phyloP scores from a whole-genome alignment of 2,329 filamentous ascomycete species.

The Aureobasidium uvarum region DNA sequence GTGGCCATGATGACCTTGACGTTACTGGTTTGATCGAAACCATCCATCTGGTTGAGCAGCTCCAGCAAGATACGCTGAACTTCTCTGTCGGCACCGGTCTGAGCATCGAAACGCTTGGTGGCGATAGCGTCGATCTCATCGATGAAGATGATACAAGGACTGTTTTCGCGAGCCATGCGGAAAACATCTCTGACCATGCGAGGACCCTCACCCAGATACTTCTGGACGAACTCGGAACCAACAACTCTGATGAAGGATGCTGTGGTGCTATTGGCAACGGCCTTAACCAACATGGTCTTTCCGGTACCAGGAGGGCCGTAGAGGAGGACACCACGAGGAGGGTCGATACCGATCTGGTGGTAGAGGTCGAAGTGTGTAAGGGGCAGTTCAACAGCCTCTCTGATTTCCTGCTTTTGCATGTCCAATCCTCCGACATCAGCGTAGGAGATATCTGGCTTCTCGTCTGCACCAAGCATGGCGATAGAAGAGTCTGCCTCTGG shows the following conservation, averaged over 20 bases:
- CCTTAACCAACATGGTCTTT: slow-evolving; percentile 98
- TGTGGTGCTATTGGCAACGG: slow-evolving; percentile 96
- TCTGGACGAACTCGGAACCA: slow-evolving; percentile 97
- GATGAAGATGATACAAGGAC: slow-evolving; percentile 98
- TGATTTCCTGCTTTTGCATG: slow-evolving; percentile 99
- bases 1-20: slow-evolving; percentile 99
- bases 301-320: slow-evolving; percentile 95
- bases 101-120: slow-evolving; percentile 98
- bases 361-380: slow-evolving; percentile 98
- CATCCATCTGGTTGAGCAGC: slow-evolving; percentile 98
- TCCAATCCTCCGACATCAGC: slow-evolving; percentile 96
- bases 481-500: slow-evolving; percentile 98
- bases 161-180: slow-evolving; percentile 98
- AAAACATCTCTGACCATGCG: slow-evolving; percentile 99
- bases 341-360: slow-evolving; percentile 98
- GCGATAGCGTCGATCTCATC: slow-evolving; percentile 99
- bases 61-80: slow-evolving; percentile 98
- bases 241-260: slow-evolving; percentile 98
- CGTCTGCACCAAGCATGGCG: slow-evolving; percentile 92
- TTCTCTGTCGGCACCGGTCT: slow-evolving; percentile 96
- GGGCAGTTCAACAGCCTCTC: slow-evolving; percentile 94
- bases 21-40: slow-evolving; percentile 97
- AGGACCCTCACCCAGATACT: slow-evolving; percentile 95
- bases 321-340: slow-evolving; percentile 89
- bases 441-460: slow-evolving; percentile 98